Conservation (phyloP, 1,284 basidiomycete genomes). For the Wolfiporia cocos region DNA sequence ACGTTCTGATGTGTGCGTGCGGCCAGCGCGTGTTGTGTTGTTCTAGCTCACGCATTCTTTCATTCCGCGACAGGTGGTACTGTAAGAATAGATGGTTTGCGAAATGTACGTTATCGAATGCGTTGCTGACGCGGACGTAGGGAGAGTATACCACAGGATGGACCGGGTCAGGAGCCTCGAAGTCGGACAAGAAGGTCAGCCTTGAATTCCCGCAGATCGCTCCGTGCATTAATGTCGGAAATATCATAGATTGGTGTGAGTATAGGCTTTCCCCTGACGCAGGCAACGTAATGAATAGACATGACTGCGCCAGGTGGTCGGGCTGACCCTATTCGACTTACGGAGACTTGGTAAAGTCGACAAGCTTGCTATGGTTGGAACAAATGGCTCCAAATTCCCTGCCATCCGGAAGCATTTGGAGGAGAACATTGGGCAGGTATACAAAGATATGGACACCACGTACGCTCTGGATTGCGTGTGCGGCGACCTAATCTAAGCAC, state of each 20-base stretch:
- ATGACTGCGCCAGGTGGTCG: conserved; percentile 72
- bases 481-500: conserved; percentile 1
- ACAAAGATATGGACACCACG: conserved; percentile 83
- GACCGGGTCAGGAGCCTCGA: conserved; percentile 85
- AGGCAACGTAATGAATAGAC: no score
- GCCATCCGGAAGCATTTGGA: conserved; percentile 78
- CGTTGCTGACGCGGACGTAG: conserved; percentile 27
- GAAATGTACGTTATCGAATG: background rate
- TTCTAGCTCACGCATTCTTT: conserved; percentile 9
- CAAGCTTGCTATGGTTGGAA: conserved; percentile 77
- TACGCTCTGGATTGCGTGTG: conserved; percentile 30
- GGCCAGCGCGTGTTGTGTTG: background rate
- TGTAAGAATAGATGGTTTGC: conserved; percentile 8
- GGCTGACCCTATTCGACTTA: conserved; percentile 85
- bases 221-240: background rate
- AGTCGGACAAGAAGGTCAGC: conserved; percentile 87
- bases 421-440: conserved; percentile 78
- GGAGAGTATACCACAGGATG: conserved; percentile 94
- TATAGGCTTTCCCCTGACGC: conserved; percentile 6
- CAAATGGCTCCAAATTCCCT: conserved; percentile 81
- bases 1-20: conserved; percentile 21
- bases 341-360: conserved; percentile 79
- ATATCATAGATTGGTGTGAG: conserved; percentile 58
- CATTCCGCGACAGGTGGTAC: conserved; percentile 15
- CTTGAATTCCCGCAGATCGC: background rate